Percentiles rank a stretch among this genome's conserved stretches.
Conservation (phyloP, 2,329 filamentous ascomycete species). For the Botryotinia narcissicola region DNA sequence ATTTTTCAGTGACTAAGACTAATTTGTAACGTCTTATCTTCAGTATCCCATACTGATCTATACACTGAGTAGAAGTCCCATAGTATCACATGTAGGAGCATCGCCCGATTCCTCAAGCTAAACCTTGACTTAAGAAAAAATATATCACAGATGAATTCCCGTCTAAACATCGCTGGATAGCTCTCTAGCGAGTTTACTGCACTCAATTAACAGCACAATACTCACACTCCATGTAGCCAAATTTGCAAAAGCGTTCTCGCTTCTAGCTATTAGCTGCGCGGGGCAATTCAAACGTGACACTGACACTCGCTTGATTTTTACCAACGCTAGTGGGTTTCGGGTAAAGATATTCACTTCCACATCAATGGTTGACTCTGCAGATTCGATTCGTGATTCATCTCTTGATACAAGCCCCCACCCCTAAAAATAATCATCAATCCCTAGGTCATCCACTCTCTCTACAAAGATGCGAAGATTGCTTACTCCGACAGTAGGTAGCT, state of each 20-base stretch:
- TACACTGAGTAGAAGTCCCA: not conserved
- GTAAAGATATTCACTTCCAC: not conserved
- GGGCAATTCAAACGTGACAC: not conserved
- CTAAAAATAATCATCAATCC: no score
- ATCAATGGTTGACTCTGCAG: no score
- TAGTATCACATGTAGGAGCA: no score
- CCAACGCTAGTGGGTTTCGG: not conserved
- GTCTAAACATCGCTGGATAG: not conserved
- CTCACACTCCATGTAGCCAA: no score
- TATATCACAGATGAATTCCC: accelerated
- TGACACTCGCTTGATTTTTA: not conserved
- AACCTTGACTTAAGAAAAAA: no score
- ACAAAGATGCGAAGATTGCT: no score
- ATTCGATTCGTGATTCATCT: no score
- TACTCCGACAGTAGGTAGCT: no score
- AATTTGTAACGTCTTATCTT: not conserved
- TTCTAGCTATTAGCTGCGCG: not conserved
- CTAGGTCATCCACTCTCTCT: not conserved
- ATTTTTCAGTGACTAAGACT: not conserved
- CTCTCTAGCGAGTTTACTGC: no score
- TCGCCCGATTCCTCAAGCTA: not conserved
- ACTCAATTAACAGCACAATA: no score
- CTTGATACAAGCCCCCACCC: no score
- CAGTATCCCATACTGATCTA: accelerated
- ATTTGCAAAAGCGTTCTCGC: no score